Conservation (phyloP, 73 alveolate genomes). For the Paraurostyla sp. region DNA sequence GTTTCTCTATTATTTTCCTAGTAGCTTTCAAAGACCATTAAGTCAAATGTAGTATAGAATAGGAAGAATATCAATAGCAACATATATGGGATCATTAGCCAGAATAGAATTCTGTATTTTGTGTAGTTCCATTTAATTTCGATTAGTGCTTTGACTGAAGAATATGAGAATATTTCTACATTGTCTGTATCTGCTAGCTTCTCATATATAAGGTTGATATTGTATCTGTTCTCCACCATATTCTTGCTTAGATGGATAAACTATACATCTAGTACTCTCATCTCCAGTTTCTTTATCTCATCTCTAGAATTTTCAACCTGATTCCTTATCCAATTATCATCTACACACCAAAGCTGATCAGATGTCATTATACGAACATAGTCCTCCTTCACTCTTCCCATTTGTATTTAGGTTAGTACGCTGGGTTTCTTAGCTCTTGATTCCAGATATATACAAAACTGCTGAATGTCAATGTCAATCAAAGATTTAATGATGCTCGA, state of each 20-base stretch:
- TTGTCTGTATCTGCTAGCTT: slow-evolving; percentile 42
- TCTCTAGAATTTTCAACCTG: not conserved
- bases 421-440: slow-evolving; percentile 30
- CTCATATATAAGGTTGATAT: slow-evolving; percentile 31
- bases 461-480: not conserved
- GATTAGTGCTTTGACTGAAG: slow-evolving; percentile 31
- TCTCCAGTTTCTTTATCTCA: slow-evolving; percentile 2
- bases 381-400: not conserved
- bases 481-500: not conserved
- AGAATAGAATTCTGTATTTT: not conserved
- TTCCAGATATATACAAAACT: slow-evolving; percentile 11
- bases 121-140: slow-evolving; percentile 52
- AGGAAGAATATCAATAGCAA: slow-evolving; percentile 1
- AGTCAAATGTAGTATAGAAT: slow-evolving; percentile 33
- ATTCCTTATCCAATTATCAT: not conserved
- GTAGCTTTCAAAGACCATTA: slow-evolving; percentile 8
- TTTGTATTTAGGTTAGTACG: not conserved
- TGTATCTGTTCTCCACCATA: not conserved
- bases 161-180: not conserved
- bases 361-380: slow-evolving; percentile 26
- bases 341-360: not conserved
- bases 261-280: slow-evolving; percentile 31
- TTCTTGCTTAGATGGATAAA: slow-evolving; percentile 31
- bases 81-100: slow-evolving; percentile 32
- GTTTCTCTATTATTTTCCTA: not conserved